These are phyloP conservation scores for Isoetes taiwanensis DNA, from an alignment of 75 land plant genomes.

Conservation along the genomic window DNA sequence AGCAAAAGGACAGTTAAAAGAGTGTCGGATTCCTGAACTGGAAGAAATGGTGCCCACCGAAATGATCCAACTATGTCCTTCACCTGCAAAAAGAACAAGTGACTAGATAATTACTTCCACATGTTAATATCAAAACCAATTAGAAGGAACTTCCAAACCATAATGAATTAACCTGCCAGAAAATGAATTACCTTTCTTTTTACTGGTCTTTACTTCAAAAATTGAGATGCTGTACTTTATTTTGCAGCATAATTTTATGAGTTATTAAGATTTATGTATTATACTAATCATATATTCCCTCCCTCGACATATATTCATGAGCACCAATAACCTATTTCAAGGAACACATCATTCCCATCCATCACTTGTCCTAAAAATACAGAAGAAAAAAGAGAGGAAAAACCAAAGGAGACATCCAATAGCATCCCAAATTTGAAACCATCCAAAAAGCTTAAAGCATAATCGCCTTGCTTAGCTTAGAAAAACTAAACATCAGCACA, in stretches of 20 bases:
- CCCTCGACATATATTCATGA: no score
- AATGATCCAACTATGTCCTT: constrained; percentile 73
- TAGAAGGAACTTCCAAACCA: not conserved
- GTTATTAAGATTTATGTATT: no score
- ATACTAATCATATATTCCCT: no score
- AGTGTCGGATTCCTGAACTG: constrained; percentile 52
- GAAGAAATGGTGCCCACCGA: constrained; percentile 91
- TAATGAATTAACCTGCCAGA: not conserved
- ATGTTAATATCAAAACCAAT: not conserved
- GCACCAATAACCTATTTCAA: no score
- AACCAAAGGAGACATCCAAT: no score
- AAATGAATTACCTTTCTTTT: not conserved
- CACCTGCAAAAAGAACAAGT: constrained; percentile 38
- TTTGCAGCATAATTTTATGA: not conserved
- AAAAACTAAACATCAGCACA: not conserved
- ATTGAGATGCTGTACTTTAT: not conserved
- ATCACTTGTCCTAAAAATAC: no score
- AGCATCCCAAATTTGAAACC: no score
- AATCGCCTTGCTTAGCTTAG: not conserved
- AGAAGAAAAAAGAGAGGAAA: no score
- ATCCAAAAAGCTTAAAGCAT: no score
- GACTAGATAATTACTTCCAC: not conserved
- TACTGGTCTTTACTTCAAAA: not conserved
- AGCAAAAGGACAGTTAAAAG: constrained; percentile 69
- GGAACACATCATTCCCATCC: no score